These are phyloP conservation scores for Aspergillus jensenii DNA, from an alignment of 2,329 filamentous ascomycete species.

Conservation along the genomic window DNA sequence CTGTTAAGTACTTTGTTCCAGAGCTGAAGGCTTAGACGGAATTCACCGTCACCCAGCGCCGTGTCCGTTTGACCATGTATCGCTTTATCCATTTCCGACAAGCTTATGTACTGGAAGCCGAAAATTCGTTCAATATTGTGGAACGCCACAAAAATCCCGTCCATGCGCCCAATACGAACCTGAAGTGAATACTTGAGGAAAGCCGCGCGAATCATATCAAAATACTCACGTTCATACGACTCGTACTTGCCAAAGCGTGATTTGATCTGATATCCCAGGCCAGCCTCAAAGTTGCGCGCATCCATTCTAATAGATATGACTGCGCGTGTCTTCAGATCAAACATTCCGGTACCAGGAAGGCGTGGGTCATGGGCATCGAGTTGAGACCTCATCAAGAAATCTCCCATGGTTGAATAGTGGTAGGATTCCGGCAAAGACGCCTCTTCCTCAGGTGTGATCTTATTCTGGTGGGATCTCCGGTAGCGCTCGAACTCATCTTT, in stretches of 20 bases:
- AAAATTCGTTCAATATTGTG: constrained; percentile 96
- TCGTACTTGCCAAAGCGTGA: constrained; percentile 74
- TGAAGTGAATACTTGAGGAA: constrained; percentile 97
- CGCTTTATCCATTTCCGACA: constrained; percentile 84
- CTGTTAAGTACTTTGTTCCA: constrained; percentile 77
- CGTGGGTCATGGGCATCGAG: constrained; percentile 85
- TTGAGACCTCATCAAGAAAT: constrained; percentile 93
- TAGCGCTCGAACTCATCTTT: constrained; percentile 85
- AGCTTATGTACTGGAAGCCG: constrained; percentile 89
- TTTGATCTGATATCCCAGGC: constrained; percentile 84
- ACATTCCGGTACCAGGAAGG: constrained; percentile 87
- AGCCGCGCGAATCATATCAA: constrained; percentile 91
- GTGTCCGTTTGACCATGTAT: constrained; percentile 75
- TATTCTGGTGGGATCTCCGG: constrained; percentile 64
- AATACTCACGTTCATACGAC: constrained; percentile 94
- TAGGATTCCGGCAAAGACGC: constrained; percentile 73
- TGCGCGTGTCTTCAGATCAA: constrained; percentile 92
- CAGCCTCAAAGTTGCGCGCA: constrained; percentile 66
- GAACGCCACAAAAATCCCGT: constrained; percentile 95
- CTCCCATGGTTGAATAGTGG: constrained; percentile 81
- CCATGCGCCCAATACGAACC: constrained; percentile 96
- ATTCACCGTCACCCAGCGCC: constrained; percentile 76
- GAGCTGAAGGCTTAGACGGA: constrained; percentile 74
- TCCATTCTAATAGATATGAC: constrained; percentile 93
- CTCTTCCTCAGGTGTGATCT: constrained; percentile 67